Evolutionary conservation across 352 stramenopile species (phyloP), one percentile per base, ranked within the genome.

Genomic region (Phytopythium montanum): DNA sequence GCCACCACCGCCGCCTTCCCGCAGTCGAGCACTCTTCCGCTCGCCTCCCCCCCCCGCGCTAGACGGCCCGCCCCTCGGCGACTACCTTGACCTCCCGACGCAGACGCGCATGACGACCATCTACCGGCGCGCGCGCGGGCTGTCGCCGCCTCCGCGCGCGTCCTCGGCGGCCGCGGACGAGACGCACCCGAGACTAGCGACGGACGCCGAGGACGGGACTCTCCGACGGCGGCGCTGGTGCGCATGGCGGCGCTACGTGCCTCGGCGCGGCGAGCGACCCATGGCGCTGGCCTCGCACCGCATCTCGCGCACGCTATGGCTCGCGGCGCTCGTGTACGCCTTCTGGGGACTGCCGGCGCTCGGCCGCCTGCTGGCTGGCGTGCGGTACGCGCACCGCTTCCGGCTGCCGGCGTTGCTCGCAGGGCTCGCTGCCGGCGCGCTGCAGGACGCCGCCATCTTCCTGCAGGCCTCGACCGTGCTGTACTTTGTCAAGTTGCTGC

Each of bases 371-470:
- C 61, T 90, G 14, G 87, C 87, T 29, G 81, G 87, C 45, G 66
- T 71, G 19, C 74, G 81, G 0, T 88, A 83, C 50, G 70, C 76
- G 34, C 78, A 87, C 54, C 81, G 81, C 44, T 86, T 87, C 42
- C 69, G 64, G 10, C 55, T 58, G 7, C 21, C 56, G 6, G 84
- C 66, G 49, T 80, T 90, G 44, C 1, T 84, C 1, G 73, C 83
- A 45, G 75, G 74, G 1, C 61, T 90, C 34, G 12, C 75, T 13
- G 76, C 67, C 1, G 81, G 81, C 0, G 52, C 82, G 36, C 59
- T 77, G 31, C 78, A 90, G 45, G 81, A 90, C 54, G 57, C 87
- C 38, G 81, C 81, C 3, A 73, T 88, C 34, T 87, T 90, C 36
- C 62, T 82, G 25, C 81, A 90, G 50, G 69, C 78, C 0, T 76